Percentiles rank a stretch among this genome's conserved stretches.
Evolutionary conservation across 2,329 filamentous ascomycete genomes (phyloP).

Genomic region (Aspergillus versicolor): DNA sequence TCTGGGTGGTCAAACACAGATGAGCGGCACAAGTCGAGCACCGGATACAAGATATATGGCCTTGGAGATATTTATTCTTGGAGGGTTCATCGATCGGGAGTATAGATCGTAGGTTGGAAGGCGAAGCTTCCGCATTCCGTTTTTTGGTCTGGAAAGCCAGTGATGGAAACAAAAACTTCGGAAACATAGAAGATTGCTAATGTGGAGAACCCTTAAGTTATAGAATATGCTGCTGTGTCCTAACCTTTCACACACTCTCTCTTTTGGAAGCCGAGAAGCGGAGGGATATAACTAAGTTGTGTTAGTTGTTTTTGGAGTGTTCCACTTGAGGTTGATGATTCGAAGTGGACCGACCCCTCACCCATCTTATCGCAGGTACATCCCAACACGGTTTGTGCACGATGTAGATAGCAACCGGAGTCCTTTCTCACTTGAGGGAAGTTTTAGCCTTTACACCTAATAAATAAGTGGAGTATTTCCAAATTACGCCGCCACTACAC

Average conservation of each 20-base stretch:
- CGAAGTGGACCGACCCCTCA: background rate
- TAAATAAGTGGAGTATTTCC: too few relatives aligned
- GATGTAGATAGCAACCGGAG: too few relatives aligned
- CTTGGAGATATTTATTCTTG: constrained; percentile 41
- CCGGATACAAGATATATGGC: constrained; percentile 55
- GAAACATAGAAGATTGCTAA: constrained; percentile 39
- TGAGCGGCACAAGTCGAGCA: constrained; percentile 61
- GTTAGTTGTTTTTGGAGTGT: background rate
- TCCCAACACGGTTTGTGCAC: too few relatives aligned
- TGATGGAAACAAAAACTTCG: constrained; percentile 52
- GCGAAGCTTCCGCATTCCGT: constrained; percentile 10
- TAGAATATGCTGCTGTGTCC: background rate
- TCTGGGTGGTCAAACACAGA: constrained; percentile 58
- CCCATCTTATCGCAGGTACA: background rate
- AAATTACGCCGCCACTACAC: too few relatives aligned
- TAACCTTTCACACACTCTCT: background rate
- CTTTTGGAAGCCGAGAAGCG: background rate
- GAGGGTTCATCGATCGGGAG: background rate
- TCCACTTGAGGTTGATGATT: background rate
- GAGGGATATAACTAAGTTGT: background rate
- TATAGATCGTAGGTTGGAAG: constrained; percentile 1
- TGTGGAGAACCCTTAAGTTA: background rate
- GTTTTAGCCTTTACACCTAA: too few relatives aligned
- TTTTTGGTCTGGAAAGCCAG: constrained; percentile 45
- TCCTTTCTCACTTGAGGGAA: too few relatives aligned